phyloP scores from a whole-genome alignment of 352 stramenopile genomes.

The Halophytophthora batemanensis region DNA sequence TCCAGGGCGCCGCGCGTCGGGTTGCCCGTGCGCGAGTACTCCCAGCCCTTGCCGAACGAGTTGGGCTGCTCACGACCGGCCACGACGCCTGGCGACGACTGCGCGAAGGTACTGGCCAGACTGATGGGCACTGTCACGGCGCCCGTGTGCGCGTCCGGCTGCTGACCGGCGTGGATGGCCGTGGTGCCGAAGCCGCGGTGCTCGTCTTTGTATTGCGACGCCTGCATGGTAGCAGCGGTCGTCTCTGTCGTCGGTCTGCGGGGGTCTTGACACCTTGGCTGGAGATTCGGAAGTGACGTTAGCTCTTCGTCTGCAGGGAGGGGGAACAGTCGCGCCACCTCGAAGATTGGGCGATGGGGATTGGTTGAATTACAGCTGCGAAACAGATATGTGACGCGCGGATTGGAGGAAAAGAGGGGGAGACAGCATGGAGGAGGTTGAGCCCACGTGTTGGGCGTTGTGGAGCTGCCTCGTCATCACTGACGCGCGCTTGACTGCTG shows the following conservation, averaged over 20 bases:
- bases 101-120: conserved; percentile 90
- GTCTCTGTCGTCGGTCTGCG: background rate
- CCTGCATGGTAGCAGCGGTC: conserved; percentile 20
- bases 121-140: conserved; percentile 90
- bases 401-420: conserved; percentile 4
- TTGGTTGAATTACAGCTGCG: background rate
- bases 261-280: conserved; percentile 7
- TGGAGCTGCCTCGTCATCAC: no score
- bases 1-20: conserved; percentile 95
- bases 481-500: no score
- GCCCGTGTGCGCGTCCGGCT: conserved; percentile 69
- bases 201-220: conserved; percentile 67
- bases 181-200: conserved; percentile 81
- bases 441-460: no score
- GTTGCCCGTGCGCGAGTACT: conserved; percentile 95
- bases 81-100: conserved; percentile 72
- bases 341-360: background rate
- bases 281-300: conserved; percentile 25
- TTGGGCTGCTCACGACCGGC: conserved; percentile 70
- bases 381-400: background rate
- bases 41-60: conserved; percentile 95
- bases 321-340: background rate
- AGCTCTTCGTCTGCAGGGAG: background rate
- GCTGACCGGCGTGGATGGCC: conserved; percentile 83
- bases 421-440: background rate